Evolutionary conservation across 495 filamentous ascomycete species (phyloP).

Genomic region (Trichoderma erinaceum): DNA sequence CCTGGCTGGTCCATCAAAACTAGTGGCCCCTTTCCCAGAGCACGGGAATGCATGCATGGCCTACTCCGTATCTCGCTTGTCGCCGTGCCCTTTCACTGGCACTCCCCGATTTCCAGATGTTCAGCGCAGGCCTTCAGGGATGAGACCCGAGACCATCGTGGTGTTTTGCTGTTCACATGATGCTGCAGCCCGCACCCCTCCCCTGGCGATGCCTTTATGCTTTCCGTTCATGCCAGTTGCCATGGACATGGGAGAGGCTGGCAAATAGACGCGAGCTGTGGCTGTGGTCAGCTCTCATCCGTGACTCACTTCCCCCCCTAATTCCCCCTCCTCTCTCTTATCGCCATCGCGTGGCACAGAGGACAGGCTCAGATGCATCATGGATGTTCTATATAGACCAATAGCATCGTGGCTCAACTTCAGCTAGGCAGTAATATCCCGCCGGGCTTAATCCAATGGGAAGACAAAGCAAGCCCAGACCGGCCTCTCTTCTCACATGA

Average conservation of each 20-base stretch:
- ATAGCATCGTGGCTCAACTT: neutral
- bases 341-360: slow-evolving; percentile 12
- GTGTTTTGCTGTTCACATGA: slow-evolving; percentile 7
- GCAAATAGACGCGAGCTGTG: slow-evolving; percentile 9
- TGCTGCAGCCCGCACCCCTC: neutral
- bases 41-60: slow-evolving; percentile 13
- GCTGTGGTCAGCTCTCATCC: slow-evolving; percentile 2
- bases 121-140: neutral
- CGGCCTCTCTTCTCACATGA: neutral
- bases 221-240: neutral
- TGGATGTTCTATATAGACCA: neutral
- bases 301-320: slow-evolving; percentile 7
- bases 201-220: neutral
- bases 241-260: slow-evolving; percentile 7
- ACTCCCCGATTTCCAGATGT: neutral
- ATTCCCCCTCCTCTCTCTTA: neutral
- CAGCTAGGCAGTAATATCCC: neutral
- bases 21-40: slow-evolving; percentile 11
- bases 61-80: slow-evolving; percentile 6
- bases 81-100: neutral
- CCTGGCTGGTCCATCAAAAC: neutral
- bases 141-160: neutral
- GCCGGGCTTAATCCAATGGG: neutral
- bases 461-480: neutral
- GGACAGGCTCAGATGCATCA: neutral